Conservation (phyloP, 306 rosid genomes). For the Cicer judaicum region DNA sequence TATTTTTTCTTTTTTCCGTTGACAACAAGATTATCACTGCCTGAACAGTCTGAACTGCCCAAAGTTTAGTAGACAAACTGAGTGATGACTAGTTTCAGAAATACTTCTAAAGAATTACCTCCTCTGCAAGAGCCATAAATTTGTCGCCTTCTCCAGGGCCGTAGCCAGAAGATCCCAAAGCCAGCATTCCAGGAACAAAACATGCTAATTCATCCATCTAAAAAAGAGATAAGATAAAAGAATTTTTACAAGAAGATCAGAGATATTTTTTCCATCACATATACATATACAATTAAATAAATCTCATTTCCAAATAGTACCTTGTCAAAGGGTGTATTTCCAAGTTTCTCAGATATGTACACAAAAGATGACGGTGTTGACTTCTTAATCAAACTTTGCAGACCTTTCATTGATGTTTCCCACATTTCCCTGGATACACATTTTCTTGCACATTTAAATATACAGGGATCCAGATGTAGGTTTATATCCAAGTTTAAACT, state of each 20-base stretch:
- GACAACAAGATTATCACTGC: not conserved
- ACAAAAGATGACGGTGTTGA: slow-evolving; percentile 65
- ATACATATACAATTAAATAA: slow-evolving; percentile 4
- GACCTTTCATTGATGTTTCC: slow-evolving; percentile 72
- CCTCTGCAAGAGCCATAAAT: slow-evolving; percentile 62
- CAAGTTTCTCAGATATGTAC: slow-evolving; percentile 60
- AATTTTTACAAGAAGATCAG: slow-evolving; percentile 31
- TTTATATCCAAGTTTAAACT: slow-evolving; percentile 35
- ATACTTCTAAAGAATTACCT: slow-evolving; percentile 52
- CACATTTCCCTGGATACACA: slow-evolving; percentile 67
- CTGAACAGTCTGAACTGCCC: slow-evolving; percentile 23
- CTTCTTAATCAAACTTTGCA: slow-evolving; percentile 60
- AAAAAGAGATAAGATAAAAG: slow-evolving; percentile 34
- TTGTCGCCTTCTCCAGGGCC: slow-evolving; percentile 54
- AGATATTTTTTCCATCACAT: slow-evolving; percentile 32
- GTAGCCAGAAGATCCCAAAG: slow-evolving; percentile 63
- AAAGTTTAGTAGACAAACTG: slow-evolving; percentile 11
- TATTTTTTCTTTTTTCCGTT: not conserved
- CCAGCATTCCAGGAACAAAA: slow-evolving; percentile 77
- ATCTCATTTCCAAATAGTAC: slow-evolving; percentile 46
- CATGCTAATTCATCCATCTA: slow-evolving; percentile 86
- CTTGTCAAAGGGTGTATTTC: slow-evolving; percentile 56
- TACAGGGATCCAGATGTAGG: slow-evolving; percentile 15
- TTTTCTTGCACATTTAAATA: slow-evolving; percentile 38
- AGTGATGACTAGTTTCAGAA: slow-evolving; percentile 23